A percentile compares a stretch with the other conserved stretches of the same genome.
Conservation (phyloP, 2,329 filamentous ascomycete genomes). For the Blastomyces parvus region DNA sequence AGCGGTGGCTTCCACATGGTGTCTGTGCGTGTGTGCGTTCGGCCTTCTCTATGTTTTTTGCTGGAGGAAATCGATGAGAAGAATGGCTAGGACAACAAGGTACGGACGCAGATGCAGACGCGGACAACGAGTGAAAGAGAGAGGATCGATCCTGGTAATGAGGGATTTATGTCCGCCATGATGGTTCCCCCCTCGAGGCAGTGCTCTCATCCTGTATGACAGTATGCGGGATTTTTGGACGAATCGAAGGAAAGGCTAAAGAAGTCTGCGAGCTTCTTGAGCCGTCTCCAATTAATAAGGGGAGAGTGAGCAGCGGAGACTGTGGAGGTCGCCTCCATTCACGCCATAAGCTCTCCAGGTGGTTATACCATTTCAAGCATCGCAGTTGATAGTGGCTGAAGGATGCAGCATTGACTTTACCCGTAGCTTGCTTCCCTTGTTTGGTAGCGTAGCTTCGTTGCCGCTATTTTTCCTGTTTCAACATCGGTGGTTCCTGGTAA, state of each 20-base stretch:
- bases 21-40: neutral
- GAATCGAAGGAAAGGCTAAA: neutral
- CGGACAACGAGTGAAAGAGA: neutral
- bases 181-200: neutral
- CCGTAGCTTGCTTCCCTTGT: neutral
- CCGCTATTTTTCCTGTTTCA: neutral
- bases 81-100: neutral
- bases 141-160: slow-evolving; percentile 1
- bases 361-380: neutral
- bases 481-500: neutral
- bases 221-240: slow-evolving; percentile 7
- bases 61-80: neutral
- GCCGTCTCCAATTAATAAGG: neutral
- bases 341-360: neutral
- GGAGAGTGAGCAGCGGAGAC: neutral
- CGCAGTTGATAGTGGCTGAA: neutral
- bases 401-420: neutral
- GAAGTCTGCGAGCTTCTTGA: neutral
- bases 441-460: neutral
- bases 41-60: neutral
- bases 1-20: slow-evolving; percentile 7
- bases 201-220: neutral
- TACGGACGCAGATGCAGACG: neutral
- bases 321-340: neutral
- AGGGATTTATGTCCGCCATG: slow-evolving; percentile 1